Evolutionary conservation across 306 rosid species (phyloP), one percentile per base, ranked within the genome.

Genomic region (Cicer judaicum): DNA sequence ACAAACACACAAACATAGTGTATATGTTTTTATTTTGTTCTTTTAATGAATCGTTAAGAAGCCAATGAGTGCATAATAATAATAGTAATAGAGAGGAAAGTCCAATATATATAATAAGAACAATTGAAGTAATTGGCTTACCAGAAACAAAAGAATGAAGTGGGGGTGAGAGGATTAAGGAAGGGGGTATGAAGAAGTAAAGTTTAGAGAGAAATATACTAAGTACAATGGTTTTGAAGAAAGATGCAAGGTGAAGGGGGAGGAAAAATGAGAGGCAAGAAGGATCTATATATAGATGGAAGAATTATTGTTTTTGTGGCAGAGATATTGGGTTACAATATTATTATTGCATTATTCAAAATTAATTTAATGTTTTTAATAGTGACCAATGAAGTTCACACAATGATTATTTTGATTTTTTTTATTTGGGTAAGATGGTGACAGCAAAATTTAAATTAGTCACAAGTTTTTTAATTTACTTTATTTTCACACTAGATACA

Each of bases 221-320:
- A 59, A 36, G 53, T 69, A 9, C 2, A 69, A 64, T 74, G 78
- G 74, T 19, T 14, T 19, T 39, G 77, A 54, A 80, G 80, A 54
- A 79, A 69, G 79, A 80, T 41, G 71, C 5, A 70, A 52, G 82
- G 63, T 10, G 74, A 71, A 75, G 89, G 24, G 24, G 87, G 89
- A 74, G 98, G 91, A 88, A 76, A 86, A 85, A 77, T 46, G 41
- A 15, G 82, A 44, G 7, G 69, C 70, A 76, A 66, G 44, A 67
- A 76, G 0, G 69, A 79, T 83, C 34, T 81, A 79, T 93, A 81
- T 80, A 93, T 91, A 91, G 93, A 70, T 56, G 29, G 90, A 70
- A 47, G 10, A 75, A 60, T 43, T 36, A 64, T 73, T 76, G 83
- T 63, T 19, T 16, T 10, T 8, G 29, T 21, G 41, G 67, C 43